phyloP scores from a whole-genome alignment of 2,329 filamentous ascomycete genomes.

The Cladosporium sp. region DNA sequence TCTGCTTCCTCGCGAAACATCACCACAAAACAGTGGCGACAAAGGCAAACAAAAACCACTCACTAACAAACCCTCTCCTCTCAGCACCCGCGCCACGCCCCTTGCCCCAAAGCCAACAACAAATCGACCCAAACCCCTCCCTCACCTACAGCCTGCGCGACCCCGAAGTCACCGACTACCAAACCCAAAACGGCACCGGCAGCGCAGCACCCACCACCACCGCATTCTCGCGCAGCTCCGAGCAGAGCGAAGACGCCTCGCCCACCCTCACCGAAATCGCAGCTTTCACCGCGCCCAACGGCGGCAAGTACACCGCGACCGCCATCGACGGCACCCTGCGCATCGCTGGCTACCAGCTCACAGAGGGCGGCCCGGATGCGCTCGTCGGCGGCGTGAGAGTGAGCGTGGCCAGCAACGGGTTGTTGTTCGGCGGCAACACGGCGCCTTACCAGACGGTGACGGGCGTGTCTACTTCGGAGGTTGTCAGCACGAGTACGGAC shows the following conservation, averaged over 20 bases:
- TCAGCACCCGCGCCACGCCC: background rate
- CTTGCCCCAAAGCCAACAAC: background rate
- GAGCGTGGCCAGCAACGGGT: conserved; percentile 2
- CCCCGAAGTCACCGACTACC: conserved; percentile 12
- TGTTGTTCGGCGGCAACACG: background rate
- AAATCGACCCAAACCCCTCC: conserved; percentile 13
- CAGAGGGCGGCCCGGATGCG: conserved; percentile 2
- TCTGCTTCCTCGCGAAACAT: background rate
- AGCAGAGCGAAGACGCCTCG: background rate
- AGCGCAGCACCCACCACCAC: background rate
- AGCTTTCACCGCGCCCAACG: conserved; percentile 17
- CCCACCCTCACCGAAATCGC: conserved; percentile 12
- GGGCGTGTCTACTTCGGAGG: conserved; percentile 1
- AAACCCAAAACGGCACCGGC: conserved; percentile 10
- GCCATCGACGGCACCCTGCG: conserved; percentile 1
- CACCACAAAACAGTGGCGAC: background rate
- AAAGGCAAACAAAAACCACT: background rate
- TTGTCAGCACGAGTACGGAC: background rate
- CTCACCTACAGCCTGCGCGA: conserved; percentile 17
- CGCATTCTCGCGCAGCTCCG: background rate
- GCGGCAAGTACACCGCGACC: conserved; percentile 11
- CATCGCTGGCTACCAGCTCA: conserved; percentile 15
- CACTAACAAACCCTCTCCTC: background rate
- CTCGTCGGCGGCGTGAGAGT: conserved; percentile 17
- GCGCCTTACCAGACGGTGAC: conserved; percentile 5